Base-by-base conservation (phyloP, 495 filamentous ascomycete genomes). In the Rhypophila decipiens region DNA sequence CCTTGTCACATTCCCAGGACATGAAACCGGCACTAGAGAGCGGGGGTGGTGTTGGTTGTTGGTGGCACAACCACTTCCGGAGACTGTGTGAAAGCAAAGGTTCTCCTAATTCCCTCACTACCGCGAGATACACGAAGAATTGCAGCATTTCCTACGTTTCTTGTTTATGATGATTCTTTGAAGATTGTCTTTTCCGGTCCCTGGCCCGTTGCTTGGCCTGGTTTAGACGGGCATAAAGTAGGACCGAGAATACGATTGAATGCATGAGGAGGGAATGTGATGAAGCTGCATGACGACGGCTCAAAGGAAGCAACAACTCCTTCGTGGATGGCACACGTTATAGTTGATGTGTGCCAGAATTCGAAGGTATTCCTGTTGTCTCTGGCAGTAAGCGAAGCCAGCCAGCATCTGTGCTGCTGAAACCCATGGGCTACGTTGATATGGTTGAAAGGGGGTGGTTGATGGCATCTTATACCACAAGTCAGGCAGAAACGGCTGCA, bases 401-500 rank as follows among this genome's bases (percentile, higher is more conserved):
- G 7, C 46, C 46, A 31, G 43, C 43, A 38, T 40, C 5, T 20
- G 17, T 10, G 38, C 18, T 40, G 20, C 18, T 21, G 41, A 52
- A 49, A 46, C 47, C 42, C 34, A 29, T 39, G 31, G 31, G 23
- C 33, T 47, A 29, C 23, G 37, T 38, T 19, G 39, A 37, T 46
- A 41, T 51, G 39, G 47, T 48, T 41, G 40, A 49, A 44, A 31
- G 15, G 46, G 47, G 39, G 36, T 37, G 34, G 39, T 46, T 42
- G 47, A 37, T 23, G 43, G 27, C 38, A 23, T 47, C 43, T 60
- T 57, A 53, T 58, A 56, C 45, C 49, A 57, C 24, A 33, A 20
- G 44, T 53, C 47, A 55, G 54, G 57, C 58, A 59, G 56, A 63
- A 60, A 49, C 35, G 52, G 52, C 35, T 63, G 45, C 52, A 58